phyloP scores from a whole-genome alignment of 805 yeast species.

The Pichia exigua region DNA sequence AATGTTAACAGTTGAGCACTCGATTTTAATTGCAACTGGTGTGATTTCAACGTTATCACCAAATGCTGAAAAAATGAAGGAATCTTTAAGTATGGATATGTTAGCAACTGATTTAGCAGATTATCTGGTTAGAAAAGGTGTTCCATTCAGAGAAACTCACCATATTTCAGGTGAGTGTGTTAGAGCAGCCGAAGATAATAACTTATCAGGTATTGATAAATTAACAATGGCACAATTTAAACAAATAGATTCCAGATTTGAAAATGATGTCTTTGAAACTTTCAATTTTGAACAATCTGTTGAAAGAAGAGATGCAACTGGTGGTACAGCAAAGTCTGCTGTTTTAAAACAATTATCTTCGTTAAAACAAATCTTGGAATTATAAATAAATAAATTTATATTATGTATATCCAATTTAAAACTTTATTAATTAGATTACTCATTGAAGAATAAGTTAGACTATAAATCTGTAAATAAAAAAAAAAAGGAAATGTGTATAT shows the following conservation, averaged over 20 bases:
- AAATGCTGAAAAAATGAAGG: slow-evolving; percentile 68
- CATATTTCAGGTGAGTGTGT: slow-evolving; percentile 98
- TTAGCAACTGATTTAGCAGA: slow-evolving; percentile 98
- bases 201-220: slow-evolving; percentile 78
- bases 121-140: slow-evolving; percentile 94
- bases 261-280: slow-evolving; percentile 70
- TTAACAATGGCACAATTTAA: slow-evolving; percentile 71
- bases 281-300: slow-evolving; percentile 91
- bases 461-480: neutral
- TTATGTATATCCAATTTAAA: neutral
- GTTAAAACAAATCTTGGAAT: slow-evolving; percentile 16
- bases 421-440: neutral
- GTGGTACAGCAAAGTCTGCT: slow-evolving; percentile 93
- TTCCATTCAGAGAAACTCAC: slow-evolving; percentile 98
- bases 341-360: slow-evolving; percentile 62
- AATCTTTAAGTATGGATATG: slow-evolving; percentile 97
- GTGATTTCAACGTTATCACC: slow-evolving; percentile 82
- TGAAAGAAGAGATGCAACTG: slow-evolving; percentile 93
- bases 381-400: neutral
- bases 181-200: slow-evolving; percentile 73
- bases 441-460: neutral
- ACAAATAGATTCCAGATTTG: slow-evolving; percentile 73
- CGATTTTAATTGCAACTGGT: slow-evolving; percentile 91
- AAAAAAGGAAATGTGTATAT: neutral
- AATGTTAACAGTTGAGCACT: slow-evolving; percentile 85